A percentile compares a stretch with the other conserved stretches of the same genome.
These are phyloP conservation scores for Auricularia heimuer DNA, from an alignment of 768 basidiomycete species.

Conservation along the genomic window DNA sequence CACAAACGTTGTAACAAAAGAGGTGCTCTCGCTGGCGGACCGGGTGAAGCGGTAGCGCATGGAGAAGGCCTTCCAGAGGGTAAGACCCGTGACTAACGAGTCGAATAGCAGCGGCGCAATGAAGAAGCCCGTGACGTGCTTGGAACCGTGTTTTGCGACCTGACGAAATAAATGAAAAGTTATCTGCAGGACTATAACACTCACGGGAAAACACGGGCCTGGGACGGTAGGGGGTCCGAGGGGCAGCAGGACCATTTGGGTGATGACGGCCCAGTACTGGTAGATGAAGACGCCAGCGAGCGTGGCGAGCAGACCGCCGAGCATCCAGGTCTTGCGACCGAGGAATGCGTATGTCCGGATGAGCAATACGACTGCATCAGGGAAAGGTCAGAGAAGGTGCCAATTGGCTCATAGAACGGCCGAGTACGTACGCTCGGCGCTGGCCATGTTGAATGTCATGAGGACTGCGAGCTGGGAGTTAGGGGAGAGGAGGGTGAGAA, in stretches of 20 bases:
- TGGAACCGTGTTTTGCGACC: slow-evolving; percentile 55
- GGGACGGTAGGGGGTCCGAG: slow-evolving; percentile 56
- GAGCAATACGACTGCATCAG: slow-evolving; percentile 54
- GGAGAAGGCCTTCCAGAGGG: slow-evolving; percentile 66
- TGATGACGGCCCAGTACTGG: slow-evolving; percentile 69
- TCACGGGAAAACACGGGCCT: slow-evolving; percentile 65
- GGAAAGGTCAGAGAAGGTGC: slow-evolving; percentile 8
- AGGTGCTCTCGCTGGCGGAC: slow-evolving; percentile 59
- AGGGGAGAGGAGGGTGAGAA: slow-evolving; percentile 2
- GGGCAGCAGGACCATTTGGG: slow-evolving; percentile 63
- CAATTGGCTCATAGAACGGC: background rate
- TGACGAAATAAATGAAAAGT: no score
- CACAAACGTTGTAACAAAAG: slow-evolving; percentile 74
- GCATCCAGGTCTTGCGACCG: slow-evolving; percentile 62
- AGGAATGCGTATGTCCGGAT: slow-evolving; percentile 83
- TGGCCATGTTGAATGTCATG: slow-evolving; percentile 83
- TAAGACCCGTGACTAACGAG: slow-evolving; percentile 72
- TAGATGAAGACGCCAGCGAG: slow-evolving; percentile 68
- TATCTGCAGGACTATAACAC: no score
- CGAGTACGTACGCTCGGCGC: slow-evolving; percentile 52
- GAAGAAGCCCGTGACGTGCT: slow-evolving; percentile 39
- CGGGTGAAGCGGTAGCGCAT: slow-evolving; percentile 45
- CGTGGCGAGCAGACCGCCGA: slow-evolving; percentile 53
- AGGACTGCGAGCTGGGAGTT: slow-evolving; percentile 65
- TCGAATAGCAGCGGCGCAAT: slow-evolving; percentile 77